Evolutionary conservation across 2,329 filamentous ascomycete species (phyloP).

Genomic region (Ophiostoma ulmi): DNA sequence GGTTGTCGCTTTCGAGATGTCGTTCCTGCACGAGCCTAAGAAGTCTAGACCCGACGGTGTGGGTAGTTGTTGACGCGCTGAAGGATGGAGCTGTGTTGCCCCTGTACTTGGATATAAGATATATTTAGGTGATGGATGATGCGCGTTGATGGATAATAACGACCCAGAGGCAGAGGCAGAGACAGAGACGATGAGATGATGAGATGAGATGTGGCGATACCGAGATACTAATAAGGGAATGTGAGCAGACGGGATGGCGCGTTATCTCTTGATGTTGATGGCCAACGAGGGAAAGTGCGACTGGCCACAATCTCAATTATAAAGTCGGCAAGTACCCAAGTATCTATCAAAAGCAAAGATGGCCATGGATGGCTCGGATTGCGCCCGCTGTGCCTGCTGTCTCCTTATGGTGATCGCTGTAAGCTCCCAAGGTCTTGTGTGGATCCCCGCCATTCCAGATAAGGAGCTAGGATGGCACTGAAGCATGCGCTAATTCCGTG

Average conservation of each 20-base stretch:
- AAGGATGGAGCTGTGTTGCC: background rate
- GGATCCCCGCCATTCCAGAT: conserved; percentile 5
- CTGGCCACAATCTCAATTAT: background rate
- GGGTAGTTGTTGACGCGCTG: background rate
- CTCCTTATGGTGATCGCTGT: background rate
- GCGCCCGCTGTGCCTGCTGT: background rate
- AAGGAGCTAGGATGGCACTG: background rate
- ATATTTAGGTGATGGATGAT: background rate
- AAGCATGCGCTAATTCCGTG: background rate
- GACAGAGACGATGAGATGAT: background rate
- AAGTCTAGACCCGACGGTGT: background rate
- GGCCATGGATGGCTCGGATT: background rate
- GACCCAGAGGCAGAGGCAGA: background rate
- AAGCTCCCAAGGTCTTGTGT: background rate
- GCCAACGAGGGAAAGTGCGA: background rate
- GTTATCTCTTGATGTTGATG: conserved; percentile 1
- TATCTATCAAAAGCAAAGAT: background rate
- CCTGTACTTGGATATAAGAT: background rate
- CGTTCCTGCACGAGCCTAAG: background rate
- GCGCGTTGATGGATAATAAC: background rate
- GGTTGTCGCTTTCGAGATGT: background rate
- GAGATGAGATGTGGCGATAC: background rate
- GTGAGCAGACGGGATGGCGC: background rate
- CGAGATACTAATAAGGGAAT: background rate
- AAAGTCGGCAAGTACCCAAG: background rate